A percentile compares a stretch with the other conserved stretches of the same genome.
Evolutionary conservation across 257 asterid species (phyloP).

Genomic region (Jacaranda copaia): DNA sequence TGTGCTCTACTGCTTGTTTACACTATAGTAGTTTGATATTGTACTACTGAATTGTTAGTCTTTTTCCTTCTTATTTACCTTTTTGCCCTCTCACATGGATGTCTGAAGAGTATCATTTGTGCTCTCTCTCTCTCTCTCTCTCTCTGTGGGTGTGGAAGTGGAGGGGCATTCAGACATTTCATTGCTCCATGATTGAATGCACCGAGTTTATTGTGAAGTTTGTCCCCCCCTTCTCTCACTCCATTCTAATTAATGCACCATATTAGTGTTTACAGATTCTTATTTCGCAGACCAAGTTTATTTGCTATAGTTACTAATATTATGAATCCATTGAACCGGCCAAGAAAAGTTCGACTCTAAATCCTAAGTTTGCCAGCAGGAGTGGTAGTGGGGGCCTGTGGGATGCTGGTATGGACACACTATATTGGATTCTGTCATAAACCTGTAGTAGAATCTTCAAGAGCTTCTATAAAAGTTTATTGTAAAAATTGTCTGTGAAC

Average conservation of each 20-base stretch:
- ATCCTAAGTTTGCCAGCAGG: slow-evolving; percentile 16
- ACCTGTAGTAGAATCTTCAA: no score
- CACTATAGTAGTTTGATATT: slow-evolving; percentile 4
- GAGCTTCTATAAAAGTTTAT: no score
- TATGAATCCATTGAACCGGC: slow-evolving; percentile 8
- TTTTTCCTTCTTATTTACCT: background rate
- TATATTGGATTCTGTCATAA: no score
- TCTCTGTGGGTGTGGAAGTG: background rate
- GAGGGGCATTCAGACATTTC: background rate
- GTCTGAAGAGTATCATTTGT: background rate
- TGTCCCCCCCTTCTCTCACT: background rate
- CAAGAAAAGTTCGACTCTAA: background rate
- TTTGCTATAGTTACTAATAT: slow-evolving; percentile 10
- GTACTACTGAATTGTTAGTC: background rate
- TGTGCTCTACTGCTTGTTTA: slow-evolving; percentile 32
- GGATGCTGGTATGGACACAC: no score
- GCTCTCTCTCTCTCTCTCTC: background rate
- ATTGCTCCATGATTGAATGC: slow-evolving; percentile 1
- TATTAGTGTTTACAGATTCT: slow-evolving; percentile 12
- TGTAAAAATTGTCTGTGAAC: background rate
- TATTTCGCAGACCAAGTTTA: background rate
- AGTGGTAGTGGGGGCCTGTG: background rate
- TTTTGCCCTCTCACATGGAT: background rate
- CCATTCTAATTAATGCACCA: background rate
- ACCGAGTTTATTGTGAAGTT: slow-evolving; percentile 7